A percentile compares a stretch with the other conserved stretches of the same genome.
Conservation (phyloP, 148 eudicot genomes). For the Rhododendron molle region DNA sequence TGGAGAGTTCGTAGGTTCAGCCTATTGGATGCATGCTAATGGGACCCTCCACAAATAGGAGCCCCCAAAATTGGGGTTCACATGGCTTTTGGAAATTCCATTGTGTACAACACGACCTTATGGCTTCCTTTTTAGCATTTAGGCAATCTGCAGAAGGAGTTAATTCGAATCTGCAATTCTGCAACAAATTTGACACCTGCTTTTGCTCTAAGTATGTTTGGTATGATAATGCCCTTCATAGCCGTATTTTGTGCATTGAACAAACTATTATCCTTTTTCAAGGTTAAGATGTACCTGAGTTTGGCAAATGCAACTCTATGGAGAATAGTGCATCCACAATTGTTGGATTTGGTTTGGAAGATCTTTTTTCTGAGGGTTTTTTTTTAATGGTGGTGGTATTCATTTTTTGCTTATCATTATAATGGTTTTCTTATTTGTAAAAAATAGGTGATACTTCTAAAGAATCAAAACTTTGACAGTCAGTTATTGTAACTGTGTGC, state of each 20-base stretch:
- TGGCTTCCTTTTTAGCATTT: not conserved
- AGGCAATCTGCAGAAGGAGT: not conserved
- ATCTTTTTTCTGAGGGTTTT: not conserved
- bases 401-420: not conserved
- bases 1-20: no score
- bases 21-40: no score
- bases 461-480: not conserved
- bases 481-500: constrained; percentile 10
- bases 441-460: not conserved
- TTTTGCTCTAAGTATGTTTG: not conserved
- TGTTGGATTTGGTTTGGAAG: no score
- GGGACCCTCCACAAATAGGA: not conserved
- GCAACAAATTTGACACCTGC: not conserved
- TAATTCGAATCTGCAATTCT: not conserved
- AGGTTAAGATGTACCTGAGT: no score
- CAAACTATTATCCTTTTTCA: not conserved
- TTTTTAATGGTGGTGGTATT: not conserved
- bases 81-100: not conserved
- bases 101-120: not conserved
- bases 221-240: not conserved
- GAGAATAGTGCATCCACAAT: no score
- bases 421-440: not conserved
- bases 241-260: not conserved
- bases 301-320: no score
- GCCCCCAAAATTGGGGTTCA: not conserved